Evolutionary conservation across 768 basidiomycete species (phyloP).

Genomic region (Leccinum boreale): DNA sequence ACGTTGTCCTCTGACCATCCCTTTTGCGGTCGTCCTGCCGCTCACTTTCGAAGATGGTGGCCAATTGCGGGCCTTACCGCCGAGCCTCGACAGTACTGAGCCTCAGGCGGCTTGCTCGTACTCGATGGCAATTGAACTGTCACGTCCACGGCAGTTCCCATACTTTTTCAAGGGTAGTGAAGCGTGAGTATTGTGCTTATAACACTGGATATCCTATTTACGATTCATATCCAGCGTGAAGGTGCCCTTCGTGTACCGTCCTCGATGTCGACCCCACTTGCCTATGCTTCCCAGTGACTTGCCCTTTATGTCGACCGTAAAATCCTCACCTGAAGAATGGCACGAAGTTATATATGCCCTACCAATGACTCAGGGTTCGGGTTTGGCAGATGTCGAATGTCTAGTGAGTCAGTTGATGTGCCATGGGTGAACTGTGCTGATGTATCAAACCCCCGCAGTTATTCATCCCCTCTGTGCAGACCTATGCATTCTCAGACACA

Average conservation of each 20-base stretch:
- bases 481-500: slow-evolving; percentile 50
- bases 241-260: slow-evolving; percentile 50
- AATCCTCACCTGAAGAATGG: slow-evolving; percentile 67
- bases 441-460: slow-evolving; percentile 36
- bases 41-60: slow-evolving; percentile 39
- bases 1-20: slow-evolving; percentile 33
- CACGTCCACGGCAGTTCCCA: slow-evolving; percentile 37
- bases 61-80: slow-evolving; percentile 42
- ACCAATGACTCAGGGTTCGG: slow-evolving; percentile 33
- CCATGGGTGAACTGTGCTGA: not conserved
- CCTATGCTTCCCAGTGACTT: slow-evolving; percentile 45
- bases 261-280: slow-evolving; percentile 51
- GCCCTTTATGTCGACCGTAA: slow-evolving; percentile 55
- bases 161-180: slow-evolving; percentile 46
- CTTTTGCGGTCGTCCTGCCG: slow-evolving; percentile 47
- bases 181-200: slow-evolving; percentile 33
- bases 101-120: slow-evolving; percentile 41
- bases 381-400: slow-evolving; percentile 41
- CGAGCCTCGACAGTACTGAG: slow-evolving; percentile 36
- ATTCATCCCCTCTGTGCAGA: slow-evolving; percentile 55
- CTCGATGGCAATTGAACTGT: slow-evolving; percentile 41
- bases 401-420: slow-evolving; percentile 39
- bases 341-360: slow-evolving; percentile 46
- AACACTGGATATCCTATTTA: not conserved
- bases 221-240: slow-evolving; percentile 34